These are phyloP conservation scores for Clavispora santaluciae DNA, from an alignment of 805 yeast genomes.

Conservation along the genomic window DNA sequence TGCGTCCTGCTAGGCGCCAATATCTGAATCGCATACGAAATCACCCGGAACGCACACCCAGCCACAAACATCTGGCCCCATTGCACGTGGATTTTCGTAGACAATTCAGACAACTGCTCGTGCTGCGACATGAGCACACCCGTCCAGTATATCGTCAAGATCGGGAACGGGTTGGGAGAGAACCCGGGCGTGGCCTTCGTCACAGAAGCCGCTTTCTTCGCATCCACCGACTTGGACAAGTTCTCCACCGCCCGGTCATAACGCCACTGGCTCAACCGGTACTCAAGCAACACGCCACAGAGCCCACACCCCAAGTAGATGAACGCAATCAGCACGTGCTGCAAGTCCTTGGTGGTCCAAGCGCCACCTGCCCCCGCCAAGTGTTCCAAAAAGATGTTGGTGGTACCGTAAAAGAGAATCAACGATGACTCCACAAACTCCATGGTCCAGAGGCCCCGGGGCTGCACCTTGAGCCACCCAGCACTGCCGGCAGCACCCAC, in stretches of 20 bases:
- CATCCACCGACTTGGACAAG: constrained; percentile 6
- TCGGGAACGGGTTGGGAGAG: constrained; percentile 93
- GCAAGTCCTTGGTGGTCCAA: constrained; percentile 88
- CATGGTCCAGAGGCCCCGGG: constrained; percentile 59
- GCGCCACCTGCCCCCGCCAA: constrained; percentile 61
- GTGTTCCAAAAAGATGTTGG: constrained; percentile 89
- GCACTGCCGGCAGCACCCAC: constrained; percentile 23
- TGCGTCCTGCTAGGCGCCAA: constrained; percentile 30
- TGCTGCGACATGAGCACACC: constrained; percentile 95
- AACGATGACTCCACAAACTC: constrained; percentile 78
- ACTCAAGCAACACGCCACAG: constrained; percentile 81
- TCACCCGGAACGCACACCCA: constrained; percentile 72
- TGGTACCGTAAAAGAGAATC: constrained; percentile 81
- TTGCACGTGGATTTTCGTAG: constrained; percentile 80
- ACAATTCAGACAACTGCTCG: constrained; percentile 71
- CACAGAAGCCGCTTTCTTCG: constrained; percentile 9
- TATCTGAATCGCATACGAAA: constrained; percentile 52
- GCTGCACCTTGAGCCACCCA: constrained; percentile 36
- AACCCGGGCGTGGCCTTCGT: constrained; percentile 58
- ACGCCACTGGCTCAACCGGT: constrained; percentile 61
- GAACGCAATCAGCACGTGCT: constrained; percentile 87
- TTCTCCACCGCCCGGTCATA: constrained; percentile 32
- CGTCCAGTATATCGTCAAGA: constrained; percentile 91
- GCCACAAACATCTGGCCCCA: constrained; percentile 88
- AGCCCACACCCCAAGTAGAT: constrained; percentile 89